These are phyloP conservation scores for Aspergillus persii DNA, from an alignment of 2,329 filamentous ascomycete species.

Conservation along the genomic window DNA sequence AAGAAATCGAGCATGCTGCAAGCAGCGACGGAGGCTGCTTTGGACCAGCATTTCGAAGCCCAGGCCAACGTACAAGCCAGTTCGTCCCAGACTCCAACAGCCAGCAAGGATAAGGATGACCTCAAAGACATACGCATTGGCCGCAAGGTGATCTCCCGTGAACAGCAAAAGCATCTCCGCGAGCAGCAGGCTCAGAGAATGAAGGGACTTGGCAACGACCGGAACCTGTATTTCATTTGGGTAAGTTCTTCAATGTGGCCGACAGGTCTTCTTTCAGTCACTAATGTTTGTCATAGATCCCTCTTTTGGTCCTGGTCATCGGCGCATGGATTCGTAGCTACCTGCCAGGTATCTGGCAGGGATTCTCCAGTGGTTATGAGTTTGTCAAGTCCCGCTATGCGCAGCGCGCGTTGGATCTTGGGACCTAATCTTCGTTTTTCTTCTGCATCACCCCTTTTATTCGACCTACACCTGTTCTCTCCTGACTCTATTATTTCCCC, in stretches of 20 bases:
- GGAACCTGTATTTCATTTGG: slow-evolving; percentile 56
- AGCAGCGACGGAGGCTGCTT: slow-evolving; percentile 44
- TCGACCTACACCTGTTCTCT: neutral
- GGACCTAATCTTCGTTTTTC: slow-evolving; percentile 19
- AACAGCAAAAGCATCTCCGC: slow-evolving; percentile 48
- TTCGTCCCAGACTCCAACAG: slow-evolving; percentile 16
- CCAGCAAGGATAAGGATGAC: slow-evolving; percentile 32
- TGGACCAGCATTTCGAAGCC: slow-evolving; percentile 46
- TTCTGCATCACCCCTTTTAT: neutral
- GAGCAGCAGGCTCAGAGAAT: slow-evolving; percentile 48
- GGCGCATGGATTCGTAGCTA: slow-evolving; percentile 46
- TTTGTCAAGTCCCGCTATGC: slow-evolving; percentile 37
- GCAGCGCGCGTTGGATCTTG: slow-evolving; percentile 33
- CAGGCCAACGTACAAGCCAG: slow-evolving; percentile 29
- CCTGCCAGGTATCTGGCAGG: slow-evolving; percentile 42
- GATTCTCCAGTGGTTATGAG: slow-evolving; percentile 37
- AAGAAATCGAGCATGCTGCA: slow-evolving; percentile 45
- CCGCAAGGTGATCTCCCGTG: slow-evolving; percentile 41
- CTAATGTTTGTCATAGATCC: slow-evolving; percentile 39
- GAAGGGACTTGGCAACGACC: slow-evolving; percentile 49
- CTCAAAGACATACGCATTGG: slow-evolving; percentile 44
- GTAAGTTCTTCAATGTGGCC: slow-evolving; percentile 34
- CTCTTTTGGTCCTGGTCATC: slow-evolving; percentile 46
- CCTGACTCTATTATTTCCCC: slow-evolving; percentile 1
- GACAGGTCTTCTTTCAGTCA: slow-evolving; percentile 1